Evolutionary conservation across 1,284 basidiomycete species (phyloP), one percentile per base, ranked within the genome.

Genomic region (Heliocybe sulcata): DNA sequence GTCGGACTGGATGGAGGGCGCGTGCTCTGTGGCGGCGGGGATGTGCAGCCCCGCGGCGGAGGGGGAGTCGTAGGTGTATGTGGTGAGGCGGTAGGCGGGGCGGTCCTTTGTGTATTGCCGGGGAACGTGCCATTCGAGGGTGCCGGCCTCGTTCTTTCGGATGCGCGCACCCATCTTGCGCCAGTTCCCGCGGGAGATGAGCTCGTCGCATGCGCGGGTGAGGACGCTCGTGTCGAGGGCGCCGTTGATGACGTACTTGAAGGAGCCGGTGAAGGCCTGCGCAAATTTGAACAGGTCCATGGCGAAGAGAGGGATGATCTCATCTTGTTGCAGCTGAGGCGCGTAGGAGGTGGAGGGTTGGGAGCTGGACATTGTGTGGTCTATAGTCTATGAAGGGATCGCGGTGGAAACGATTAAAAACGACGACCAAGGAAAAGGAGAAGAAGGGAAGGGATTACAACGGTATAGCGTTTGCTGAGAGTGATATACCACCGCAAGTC

Each of bases 161-260:
- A 77, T 53, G 74, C 82, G 55, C 82, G 83, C 33, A 67, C 73
- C 1, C 75, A 79, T 49, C 66, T 83, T 38, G 64, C 73, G 27
- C 23, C 47, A 49, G 47, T 4, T 12, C 4, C 47, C 22, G 9
- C 23, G 9, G 9, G 4, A 6, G 11, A 12, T 9, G 3, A 26
- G 22, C 10, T 6, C 6, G 26, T 31, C 26, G 51, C 33, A 12
- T 27, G 6, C 51, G 47, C 4, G 16, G 9, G 4, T 29, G 20
- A 49, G 47, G 4, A 23, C 20, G 9, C 20, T 23, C 8, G n/a
- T 20, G 47, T 49, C 47, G 8, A 29, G 16, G 3, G 47, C 6
- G 47, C 23, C 47, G 47, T 26, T 29, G 47, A 49, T 29, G 47
- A 29, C 47, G 9, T 4, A 25, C 23, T 25, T 29, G 20, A 11